A percentile compares a stretch with the other conserved stretches of the same genome.
phyloP scores from a whole-genome alignment of 306 rosid genomes.

The Oemleria cerasiformis region DNA sequence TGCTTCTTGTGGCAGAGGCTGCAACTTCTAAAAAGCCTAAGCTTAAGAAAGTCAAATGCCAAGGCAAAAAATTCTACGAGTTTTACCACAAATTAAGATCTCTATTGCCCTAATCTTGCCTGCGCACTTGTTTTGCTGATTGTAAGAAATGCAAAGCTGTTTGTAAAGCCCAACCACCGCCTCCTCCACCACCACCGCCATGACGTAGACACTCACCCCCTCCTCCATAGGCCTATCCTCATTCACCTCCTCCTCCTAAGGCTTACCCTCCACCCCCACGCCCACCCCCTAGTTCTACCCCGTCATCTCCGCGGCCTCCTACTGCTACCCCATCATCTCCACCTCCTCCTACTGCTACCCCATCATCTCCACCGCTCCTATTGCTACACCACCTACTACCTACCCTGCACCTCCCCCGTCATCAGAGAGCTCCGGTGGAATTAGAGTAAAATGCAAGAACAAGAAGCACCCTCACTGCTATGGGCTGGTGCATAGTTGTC shows the following conservation, averaged over 20 bases:
- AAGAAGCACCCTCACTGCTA: constrained; percentile 22
- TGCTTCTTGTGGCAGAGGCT: constrained; percentile 21
- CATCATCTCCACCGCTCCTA: constrained; percentile 2
- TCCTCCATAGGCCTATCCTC: no score
- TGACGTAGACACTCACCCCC: not conserved
- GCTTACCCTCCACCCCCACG: constrained; percentile 21
- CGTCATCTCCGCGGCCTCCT: constrained; percentile 11
- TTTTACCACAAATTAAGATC: constrained; percentile 31
- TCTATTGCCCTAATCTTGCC: constrained; percentile 35
- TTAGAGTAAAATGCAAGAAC: constrained; percentile 30
- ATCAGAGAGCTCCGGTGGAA: not conserved
- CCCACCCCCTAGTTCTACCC: constrained; percentile 6
- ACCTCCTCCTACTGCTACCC: not conserved
- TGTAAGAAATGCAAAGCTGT: constrained; percentile 32
- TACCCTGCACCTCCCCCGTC: constrained; percentile 26
- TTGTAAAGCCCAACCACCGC: constrained; percentile 14
- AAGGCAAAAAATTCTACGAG: constrained; percentile 27
- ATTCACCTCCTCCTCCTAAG: no score
- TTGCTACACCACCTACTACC: not conserved
- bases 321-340: not conserved
- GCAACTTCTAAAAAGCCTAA: constrained; percentile 1
- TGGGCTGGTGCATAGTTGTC: constrained; percentile 30
- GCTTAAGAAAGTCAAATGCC: constrained; percentile 42
- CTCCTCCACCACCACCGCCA: constrained; percentile 20
- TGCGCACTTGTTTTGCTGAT: constrained; percentile 29